Conservation (phyloP, 2,329 filamentous ascomycete species). For the Cercospora sp. region DNA sequence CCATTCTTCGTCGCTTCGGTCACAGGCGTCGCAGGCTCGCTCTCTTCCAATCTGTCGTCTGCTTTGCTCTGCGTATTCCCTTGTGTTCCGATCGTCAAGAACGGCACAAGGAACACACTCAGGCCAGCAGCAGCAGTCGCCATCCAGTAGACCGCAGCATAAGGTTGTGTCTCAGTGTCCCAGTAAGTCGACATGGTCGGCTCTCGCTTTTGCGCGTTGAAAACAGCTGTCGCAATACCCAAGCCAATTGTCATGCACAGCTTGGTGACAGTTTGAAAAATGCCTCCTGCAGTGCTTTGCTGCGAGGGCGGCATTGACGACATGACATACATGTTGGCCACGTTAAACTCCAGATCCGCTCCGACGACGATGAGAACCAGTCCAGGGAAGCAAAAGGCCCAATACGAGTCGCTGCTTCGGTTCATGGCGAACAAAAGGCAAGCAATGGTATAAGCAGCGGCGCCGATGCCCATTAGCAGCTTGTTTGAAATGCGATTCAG, state of each 20-base stretch:
- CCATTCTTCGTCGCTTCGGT: not conserved
- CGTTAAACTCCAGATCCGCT: constrained; percentile 70
- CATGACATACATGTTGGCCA: constrained; percentile 73
- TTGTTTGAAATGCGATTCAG: constrained; percentile 67
- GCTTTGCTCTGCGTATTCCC: constrained; percentile 40
- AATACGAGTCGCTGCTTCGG: constrained; percentile 58
- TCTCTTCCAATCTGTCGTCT: not conserved
- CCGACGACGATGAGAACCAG: constrained; percentile 64
- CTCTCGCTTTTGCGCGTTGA: constrained; percentile 47
- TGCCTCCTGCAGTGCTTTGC: constrained; percentile 66
- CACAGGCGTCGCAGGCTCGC: not conserved
- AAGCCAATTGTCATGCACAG: constrained; percentile 61
- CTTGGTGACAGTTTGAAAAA: constrained; percentile 67
- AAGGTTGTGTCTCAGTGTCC: constrained; percentile 51
- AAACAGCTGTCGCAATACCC: constrained; percentile 63
- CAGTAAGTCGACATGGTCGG: constrained; percentile 45
- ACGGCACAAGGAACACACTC: constrained; percentile 53
- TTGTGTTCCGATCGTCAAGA: constrained; percentile 57
- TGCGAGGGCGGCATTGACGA: constrained; percentile 62
- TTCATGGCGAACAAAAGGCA: constrained; percentile 62
- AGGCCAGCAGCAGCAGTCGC: constrained; percentile 48
- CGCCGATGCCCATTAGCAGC: constrained; percentile 58
- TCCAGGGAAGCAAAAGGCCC: constrained; percentile 65
- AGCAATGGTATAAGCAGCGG: constrained; percentile 46
- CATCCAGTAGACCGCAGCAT: constrained; percentile 55